Evolutionary conservation across 768 basidiomycete species (phyloP).

Genomic region (Mycena venus): DNA sequence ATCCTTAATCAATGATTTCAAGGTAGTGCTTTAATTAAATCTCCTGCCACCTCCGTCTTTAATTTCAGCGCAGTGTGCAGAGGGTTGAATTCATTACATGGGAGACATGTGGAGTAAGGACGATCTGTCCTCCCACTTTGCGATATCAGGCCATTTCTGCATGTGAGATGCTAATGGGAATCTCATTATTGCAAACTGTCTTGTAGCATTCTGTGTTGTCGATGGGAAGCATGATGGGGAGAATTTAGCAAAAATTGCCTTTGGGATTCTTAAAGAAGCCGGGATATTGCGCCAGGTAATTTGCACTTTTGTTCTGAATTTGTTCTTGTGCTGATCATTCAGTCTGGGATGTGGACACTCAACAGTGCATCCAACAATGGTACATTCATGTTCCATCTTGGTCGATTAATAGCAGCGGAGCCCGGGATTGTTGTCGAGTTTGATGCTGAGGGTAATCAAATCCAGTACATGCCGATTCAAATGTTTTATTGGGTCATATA

Average conservation of each 20-base stretch:
- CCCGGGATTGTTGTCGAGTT: constrained; percentile 18
- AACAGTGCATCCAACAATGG: constrained; percentile 54
- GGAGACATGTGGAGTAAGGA: constrained; percentile 50
- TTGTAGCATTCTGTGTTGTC: constrained; percentile 48
- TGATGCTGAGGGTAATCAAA: constrained; percentile 37
- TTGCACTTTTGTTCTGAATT: too few relatives aligned
- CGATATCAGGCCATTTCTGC: constrained; percentile 48
- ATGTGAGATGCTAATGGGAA: constrained; percentile 29
- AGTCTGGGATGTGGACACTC: constrained; percentile 46
- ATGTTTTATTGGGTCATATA: not conserved
- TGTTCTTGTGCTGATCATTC: too few relatives aligned
- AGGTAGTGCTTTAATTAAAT: too few relatives aligned
- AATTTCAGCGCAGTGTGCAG: constrained; percentile 41
- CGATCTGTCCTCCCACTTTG: constrained; percentile 44
- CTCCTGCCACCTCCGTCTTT: not conserved
- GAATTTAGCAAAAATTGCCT: constrained; percentile 39
- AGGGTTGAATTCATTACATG: constrained; percentile 48
- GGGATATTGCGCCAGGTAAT: constrained; percentile 38
- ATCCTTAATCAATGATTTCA: constrained; percentile 37
- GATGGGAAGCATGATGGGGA: constrained; percentile 46
- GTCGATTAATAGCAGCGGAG: constrained; percentile 6
- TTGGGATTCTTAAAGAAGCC: constrained; percentile 40
- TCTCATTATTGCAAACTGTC: constrained; percentile 37
- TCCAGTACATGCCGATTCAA: too few relatives aligned
- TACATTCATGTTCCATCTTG: constrained; percentile 46